Evolutionary conservation across 164 flowering plant species (phyloP), one percentile per base, ranked within the genome.

Genomic region (Akebia trifoliata): DNA sequence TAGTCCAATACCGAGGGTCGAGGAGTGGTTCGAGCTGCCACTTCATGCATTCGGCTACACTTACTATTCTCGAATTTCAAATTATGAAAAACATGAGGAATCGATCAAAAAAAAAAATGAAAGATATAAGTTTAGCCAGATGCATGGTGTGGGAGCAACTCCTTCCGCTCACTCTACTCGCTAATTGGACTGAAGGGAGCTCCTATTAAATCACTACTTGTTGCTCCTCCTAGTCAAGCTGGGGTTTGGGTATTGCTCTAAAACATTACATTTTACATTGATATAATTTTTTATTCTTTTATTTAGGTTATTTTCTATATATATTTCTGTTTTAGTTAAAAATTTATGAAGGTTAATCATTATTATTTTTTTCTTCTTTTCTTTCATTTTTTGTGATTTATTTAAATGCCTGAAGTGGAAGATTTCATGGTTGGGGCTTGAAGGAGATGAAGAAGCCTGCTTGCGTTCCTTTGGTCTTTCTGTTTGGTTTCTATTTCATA

Each of bases 171-270:
- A 12, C 71, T 75, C 70, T 36, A 76, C 70, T 69, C 78, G 29
- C 78, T 68, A 64, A 72, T 81, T 79, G 83, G 86, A 81, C 77
- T 76, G 86, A 81, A 81, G 86, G 83, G 86, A 79, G 83, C 83
- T 81, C 86, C 81, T 38, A n/a, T 0, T 40, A 8, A 2, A 21
- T 59, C 59, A 37, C 50, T 8, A 14, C 55, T 18, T 4, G n/a
- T n/a, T n/a, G n/a, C n/a, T n/a, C n/a, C n/a, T n/a, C n/a, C n/a
- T n/a, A n/a, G n/a, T n/a, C n/a, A n/a, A n/a, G n/a, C n/a, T n/a
- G n/a, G n/a, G n/a, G n/a, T n/a, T n/a, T 17, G 18, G 48, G 18
- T 8, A 20, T 11, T 7, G 17, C 4, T 31, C 20, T 7, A 18
- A 17, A 15, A 4, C 21, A 9, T 21, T 21, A 25, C n/a, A n/a